phyloP scores from a whole-genome alignment of 495 filamentous ascomycete species.

The Apiosordaria backusii region DNA sequence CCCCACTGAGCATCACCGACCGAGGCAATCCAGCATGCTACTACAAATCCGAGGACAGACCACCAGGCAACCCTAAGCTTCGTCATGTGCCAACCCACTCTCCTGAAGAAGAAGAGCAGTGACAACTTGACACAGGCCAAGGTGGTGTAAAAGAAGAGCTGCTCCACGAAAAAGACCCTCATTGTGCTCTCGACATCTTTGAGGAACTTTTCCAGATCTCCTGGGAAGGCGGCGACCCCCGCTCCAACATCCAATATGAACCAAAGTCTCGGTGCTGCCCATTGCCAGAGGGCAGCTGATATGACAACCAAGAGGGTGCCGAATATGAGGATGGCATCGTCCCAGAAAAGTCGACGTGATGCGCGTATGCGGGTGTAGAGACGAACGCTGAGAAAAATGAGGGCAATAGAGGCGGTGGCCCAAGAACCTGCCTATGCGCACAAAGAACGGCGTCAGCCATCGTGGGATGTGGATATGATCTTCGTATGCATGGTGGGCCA shows the following conservation, averaged over 20 bases:
- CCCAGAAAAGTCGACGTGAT: background rate
- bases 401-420: background rate
- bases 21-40: background rate
- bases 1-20: background rate
- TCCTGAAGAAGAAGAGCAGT: constrained; percentile 1
- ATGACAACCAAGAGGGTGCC: background rate
- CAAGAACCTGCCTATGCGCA: constrained; percentile 5
- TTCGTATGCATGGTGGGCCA: background rate
- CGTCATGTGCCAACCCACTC: background rate
- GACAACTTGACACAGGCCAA: background rate
- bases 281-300: background rate
- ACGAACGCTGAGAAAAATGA: background rate
- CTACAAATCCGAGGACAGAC: background rate
- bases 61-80: background rate
- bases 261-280: background rate
- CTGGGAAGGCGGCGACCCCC: background rate
- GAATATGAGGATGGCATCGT: background rate
- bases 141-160: background rate
- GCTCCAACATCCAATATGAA: background rate
- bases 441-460: background rate
- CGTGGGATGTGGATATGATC: background rate
- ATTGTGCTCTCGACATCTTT: constrained; percentile 1
- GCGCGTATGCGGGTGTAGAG: background rate
- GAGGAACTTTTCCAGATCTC: background rate
- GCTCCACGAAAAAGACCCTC: background rate